Conservation (phyloP, 495 filamentous ascomycete species). For the Podospora appendiculata region DNA sequence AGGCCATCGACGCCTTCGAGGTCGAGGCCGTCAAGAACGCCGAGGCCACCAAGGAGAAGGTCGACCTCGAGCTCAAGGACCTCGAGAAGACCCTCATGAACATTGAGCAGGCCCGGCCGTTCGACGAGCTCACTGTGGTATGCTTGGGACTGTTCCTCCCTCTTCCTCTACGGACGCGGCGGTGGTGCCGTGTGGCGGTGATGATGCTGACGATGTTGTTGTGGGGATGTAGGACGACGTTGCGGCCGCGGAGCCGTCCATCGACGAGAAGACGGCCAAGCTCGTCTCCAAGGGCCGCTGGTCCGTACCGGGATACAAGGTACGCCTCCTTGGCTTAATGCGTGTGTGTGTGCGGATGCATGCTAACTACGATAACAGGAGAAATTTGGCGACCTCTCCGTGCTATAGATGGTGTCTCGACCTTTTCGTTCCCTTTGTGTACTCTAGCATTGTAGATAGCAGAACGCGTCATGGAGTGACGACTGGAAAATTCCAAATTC, state of each 20-base stretch:
- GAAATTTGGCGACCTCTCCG: conserved; percentile 94
- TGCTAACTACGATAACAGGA: conserved; percentile 49
- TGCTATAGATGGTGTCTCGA: conserved; percentile 55
- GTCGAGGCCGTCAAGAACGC: conserved; percentile 94
- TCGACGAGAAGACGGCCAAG: conserved; percentile 87
- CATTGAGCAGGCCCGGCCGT: conserved; percentile 91
- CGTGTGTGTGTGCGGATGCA: background rate
- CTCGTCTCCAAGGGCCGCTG: conserved; percentile 96
- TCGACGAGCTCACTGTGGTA: conserved; percentile 97
- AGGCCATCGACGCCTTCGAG: conserved; percentile 97
- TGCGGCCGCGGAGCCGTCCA: conserved; percentile 82
- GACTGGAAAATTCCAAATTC: conserved; percentile 21
- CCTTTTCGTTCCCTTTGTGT: conserved; percentile 40
- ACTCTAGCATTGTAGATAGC: conserved; percentile 53
- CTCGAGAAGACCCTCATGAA: conserved; percentile 90
- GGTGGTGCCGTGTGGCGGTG: background rate
- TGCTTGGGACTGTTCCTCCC: conserved; percentile 23
- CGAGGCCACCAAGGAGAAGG: conserved; percentile 87
- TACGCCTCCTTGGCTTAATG: conserved; percentile 29
- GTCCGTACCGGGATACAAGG: conserved; percentile 97
- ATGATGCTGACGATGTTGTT: conserved; percentile 10
- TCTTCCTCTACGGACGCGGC: background rate
- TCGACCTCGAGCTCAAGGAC: conserved; percentile 86
- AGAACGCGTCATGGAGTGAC: conserved; percentile 16
- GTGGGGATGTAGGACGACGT: conserved; percentile 70